A percentile compares a stretch with the other conserved stretches of the same genome.
Evolutionary conservation across 1,139 yeast genomes (phyloP).

Genomic region (Wickerhamiella pararugosa): DNA sequence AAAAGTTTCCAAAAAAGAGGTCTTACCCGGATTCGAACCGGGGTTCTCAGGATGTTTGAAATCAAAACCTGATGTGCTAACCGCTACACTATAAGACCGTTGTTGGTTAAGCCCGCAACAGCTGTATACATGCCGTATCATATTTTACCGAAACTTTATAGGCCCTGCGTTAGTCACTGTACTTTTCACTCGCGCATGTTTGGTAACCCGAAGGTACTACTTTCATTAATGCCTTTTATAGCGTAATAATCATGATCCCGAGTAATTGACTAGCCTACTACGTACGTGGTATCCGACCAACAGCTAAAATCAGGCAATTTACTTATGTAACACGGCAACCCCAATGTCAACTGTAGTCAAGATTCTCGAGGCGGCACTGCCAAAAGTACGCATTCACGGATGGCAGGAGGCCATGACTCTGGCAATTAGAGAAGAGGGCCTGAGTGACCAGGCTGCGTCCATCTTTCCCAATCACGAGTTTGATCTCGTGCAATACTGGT

Average conservation of each 20-base stretch:
- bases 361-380: constrained; percentile 34
- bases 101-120: no score
- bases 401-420: constrained; percentile 47
- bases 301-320: no score
- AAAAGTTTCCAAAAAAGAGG: constrained; percentile 11
- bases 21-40: constrained; percentile 23
- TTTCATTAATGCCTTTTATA: no score
- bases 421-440: constrained; percentile 47
- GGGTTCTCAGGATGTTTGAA: constrained; percentile 14
- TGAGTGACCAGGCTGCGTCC: constrained; percentile 52
- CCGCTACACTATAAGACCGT: constrained; percentile 19
- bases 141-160: no score
- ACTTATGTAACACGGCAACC: no score
- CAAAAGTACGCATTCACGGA: constrained; percentile 52
- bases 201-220: no score
- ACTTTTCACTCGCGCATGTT: no score
- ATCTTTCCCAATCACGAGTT: constrained; percentile 41
- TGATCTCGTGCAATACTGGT: constrained; percentile 53
- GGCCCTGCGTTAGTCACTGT: no score
- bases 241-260: no score
- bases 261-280: no score
- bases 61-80: constrained; percentile 17
- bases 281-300: no score
- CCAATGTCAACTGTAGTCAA: neutral
- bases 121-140: no score